Evolutionary conservation across 2,329 filamentous ascomycete genomes (phyloP).

Genomic region (Trichoderma pleuroti): DNA sequence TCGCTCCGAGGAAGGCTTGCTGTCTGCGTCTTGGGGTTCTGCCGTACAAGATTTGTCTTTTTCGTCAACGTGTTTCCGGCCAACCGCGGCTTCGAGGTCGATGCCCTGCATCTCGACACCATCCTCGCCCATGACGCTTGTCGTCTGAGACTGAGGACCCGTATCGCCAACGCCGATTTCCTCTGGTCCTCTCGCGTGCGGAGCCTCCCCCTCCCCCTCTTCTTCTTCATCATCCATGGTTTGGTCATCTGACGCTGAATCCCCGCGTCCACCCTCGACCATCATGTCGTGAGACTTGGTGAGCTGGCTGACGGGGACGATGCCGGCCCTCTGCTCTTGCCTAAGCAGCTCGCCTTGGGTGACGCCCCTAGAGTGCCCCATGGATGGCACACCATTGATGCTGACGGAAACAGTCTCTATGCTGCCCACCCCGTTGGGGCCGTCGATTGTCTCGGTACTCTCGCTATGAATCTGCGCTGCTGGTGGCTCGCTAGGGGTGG

Average conservation of each 20-base stretch:
- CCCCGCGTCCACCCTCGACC: slow-evolving; percentile 31
- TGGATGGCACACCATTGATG: slow-evolving; percentile 64
- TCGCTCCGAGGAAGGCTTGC: slow-evolving; percentile 17
- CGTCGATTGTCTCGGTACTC: slow-evolving; percentile 75
- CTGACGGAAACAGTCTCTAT: slow-evolving; percentile 79
- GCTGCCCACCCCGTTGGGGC: slow-evolving; percentile 72
- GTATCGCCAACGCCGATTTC: slow-evolving; percentile 83
- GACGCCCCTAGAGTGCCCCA: slow-evolving; percentile 52
- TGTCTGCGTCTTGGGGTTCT: slow-evolving; percentile 24
- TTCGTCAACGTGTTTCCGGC: slow-evolving; percentile 43
- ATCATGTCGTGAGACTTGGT: slow-evolving; percentile 39
- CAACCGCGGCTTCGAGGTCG: slow-evolving; percentile 59
- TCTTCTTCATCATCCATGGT: slow-evolving; percentile 45
- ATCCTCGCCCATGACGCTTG: slow-evolving; percentile 38
- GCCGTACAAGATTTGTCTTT: slow-evolving; percentile 21
- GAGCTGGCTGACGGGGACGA: slow-evolving; percentile 66
- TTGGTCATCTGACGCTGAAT: slow-evolving; percentile 30
- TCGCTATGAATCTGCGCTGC: slow-evolving; percentile 58
- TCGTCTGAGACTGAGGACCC: slow-evolving; percentile 62
- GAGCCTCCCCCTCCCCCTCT: slow-evolving; percentile 52
- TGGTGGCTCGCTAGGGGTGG: slow-evolving; percentile 21
- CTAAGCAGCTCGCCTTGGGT: slow-evolving; percentile 81
- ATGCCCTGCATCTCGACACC: slow-evolving; percentile 52
- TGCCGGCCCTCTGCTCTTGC: slow-evolving; percentile 80
- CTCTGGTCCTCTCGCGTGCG: slow-evolving; percentile 80